These are phyloP conservation scores for Penstemon barbatus DNA, from an alignment of 257 asterid species.

Conservation along the genomic window DNA sequence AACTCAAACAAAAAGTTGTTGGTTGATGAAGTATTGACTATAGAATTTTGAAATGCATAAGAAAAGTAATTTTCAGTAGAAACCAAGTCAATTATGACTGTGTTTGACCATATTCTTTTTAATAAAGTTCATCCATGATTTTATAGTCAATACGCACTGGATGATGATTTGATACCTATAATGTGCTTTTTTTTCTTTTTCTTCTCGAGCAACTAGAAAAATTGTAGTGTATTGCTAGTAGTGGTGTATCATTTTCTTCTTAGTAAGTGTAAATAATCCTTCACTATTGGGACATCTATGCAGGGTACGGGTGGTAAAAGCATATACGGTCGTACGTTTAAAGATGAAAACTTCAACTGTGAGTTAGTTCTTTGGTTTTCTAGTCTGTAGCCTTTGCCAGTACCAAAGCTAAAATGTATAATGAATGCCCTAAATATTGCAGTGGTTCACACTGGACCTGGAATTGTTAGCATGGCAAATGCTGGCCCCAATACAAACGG, in stretches of 20 bases:
- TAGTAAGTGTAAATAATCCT: slow-evolving; percentile 8
- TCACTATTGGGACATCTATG: slow-evolving; percentile 18
- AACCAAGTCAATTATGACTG: not conserved
- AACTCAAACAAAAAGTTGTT: too few species aligned
- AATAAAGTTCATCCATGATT: too few species aligned
- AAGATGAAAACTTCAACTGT: slow-evolving; percentile 93
- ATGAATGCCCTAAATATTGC: slow-evolving; percentile 29
- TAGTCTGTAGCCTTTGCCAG: slow-evolving; percentile 6
- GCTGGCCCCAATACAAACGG: slow-evolving; percentile 98
- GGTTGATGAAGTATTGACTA: too few species aligned
- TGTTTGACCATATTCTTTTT: too few species aligned
- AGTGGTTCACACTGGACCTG: slow-evolving; percentile 97
- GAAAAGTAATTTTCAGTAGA: not conserved
- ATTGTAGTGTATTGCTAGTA: not conserved
- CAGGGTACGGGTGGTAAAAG: slow-evolving; percentile 99
- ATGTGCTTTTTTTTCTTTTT: slow-evolving; percentile 7
- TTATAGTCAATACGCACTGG: not conserved
- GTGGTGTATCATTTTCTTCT: slow-evolving; percentile 5
- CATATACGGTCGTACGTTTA: slow-evolving; percentile 89
- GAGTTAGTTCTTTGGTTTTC: slow-evolving; percentile 42
- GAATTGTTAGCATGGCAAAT: slow-evolving; percentile 97
- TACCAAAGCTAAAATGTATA: slow-evolving; percentile 14
- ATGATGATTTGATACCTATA: not conserved
- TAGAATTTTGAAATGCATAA: too few species aligned
- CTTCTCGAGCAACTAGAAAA: not conserved